These are phyloP conservation scores for Trichophyton verrucosum DNA, from an alignment of 2,329 filamentous ascomycete genomes.

Conservation along the genomic window DNA sequence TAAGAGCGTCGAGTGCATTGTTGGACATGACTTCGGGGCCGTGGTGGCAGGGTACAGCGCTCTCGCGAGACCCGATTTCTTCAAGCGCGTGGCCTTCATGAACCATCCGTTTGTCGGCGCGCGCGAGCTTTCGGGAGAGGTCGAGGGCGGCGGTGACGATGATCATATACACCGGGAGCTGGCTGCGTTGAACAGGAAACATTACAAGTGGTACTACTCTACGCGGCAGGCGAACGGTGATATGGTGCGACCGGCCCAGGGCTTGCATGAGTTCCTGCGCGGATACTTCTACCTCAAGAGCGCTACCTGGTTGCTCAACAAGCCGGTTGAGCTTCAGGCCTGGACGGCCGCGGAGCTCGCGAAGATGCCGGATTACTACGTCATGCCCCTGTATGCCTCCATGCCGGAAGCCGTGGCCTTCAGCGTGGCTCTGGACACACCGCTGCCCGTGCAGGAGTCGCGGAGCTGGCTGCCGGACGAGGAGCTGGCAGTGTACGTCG, in stretches of 20 bases:
- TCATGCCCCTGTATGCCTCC: conserved; percentile 46
- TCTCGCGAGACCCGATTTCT: conserved; percentile 52
- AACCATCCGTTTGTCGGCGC: conserved; percentile 51
- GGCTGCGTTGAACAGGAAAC: conserved; percentile 45
- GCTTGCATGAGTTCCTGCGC: conserved; percentile 48
- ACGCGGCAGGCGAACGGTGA: conserved; percentile 25
- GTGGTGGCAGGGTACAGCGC: conserved; percentile 48
- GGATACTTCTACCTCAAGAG: conserved; percentile 60
- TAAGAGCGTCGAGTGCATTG: conserved; percentile 43
- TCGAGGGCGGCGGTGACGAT: conserved; percentile 11
- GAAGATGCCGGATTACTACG: conserved; percentile 55
- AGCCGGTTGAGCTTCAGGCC: conserved; percentile 40
- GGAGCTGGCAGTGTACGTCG: conserved; percentile 48
- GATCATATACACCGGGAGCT: conserved; percentile 46
- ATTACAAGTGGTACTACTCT: conserved; percentile 53
- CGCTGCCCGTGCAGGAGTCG: conserved; percentile 27
- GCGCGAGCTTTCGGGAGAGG: conserved; percentile 26
- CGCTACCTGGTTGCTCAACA: conserved; percentile 46
- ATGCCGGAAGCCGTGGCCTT: conserved; percentile 48
- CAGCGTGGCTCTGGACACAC: conserved; percentile 40
- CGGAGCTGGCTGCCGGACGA: conserved; percentile 45
- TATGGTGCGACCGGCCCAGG: conserved; percentile 32
- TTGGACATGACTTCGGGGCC: conserved; percentile 57
- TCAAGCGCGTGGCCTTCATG: conserved; percentile 50
- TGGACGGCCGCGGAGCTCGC: conserved; percentile 48